These are phyloP conservation scores for Cenococcum geophilum DNA, from an alignment of 495 filamentous ascomycete species.

Conservation along the genomic window DNA sequence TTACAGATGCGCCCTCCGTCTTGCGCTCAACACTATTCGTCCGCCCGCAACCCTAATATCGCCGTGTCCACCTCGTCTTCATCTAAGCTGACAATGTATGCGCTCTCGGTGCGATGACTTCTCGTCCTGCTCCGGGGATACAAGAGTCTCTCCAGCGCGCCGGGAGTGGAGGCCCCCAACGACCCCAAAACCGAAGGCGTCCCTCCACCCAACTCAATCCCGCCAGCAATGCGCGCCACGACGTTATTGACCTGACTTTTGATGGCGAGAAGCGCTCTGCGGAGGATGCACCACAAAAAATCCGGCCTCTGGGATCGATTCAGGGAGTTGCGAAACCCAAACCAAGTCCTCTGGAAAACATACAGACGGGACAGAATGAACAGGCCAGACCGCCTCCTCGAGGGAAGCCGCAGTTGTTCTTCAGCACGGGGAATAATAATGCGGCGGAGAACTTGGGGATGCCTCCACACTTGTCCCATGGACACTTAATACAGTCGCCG, in stretches of 20 bases:
- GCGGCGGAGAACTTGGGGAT: conserved; percentile 8
- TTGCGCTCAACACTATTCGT: neutral
- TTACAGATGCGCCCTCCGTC: conserved; percentile 2
- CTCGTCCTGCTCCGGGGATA: conserved; percentile 33
- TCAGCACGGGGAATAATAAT: conserved; percentile 7
- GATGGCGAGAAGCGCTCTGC: conserved; percentile 15
- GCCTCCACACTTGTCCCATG: conserved; percentile 3
- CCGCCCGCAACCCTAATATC: neutral
- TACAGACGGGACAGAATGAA: conserved; percentile 13
- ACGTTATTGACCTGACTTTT: conserved; percentile 24
- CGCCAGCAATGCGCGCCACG: conserved; percentile 17
- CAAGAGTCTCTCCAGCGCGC: conserved; percentile 29
- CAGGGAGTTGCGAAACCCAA: conserved; percentile 7
- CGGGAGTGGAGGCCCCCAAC: conserved; percentile 19
- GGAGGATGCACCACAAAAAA: conserved; percentile 14
- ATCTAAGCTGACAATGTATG: conserved; percentile 26
- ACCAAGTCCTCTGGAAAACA: conserved; percentile 17
- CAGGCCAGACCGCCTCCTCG: conserved; percentile 11
- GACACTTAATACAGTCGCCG: neutral
- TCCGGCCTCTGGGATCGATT: neutral
- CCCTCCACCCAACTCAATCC: conserved; percentile 14
- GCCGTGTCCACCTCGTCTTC: neutral
- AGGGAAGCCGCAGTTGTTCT: conserved; percentile 27
- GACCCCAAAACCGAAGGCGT: conserved; percentile 12
- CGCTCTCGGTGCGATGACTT: conserved; percentile 34